These are phyloP conservation scores for Cytospora mali DNA, from an alignment of 2,329 filamentous ascomycete species.

Conservation along the genomic window DNA sequence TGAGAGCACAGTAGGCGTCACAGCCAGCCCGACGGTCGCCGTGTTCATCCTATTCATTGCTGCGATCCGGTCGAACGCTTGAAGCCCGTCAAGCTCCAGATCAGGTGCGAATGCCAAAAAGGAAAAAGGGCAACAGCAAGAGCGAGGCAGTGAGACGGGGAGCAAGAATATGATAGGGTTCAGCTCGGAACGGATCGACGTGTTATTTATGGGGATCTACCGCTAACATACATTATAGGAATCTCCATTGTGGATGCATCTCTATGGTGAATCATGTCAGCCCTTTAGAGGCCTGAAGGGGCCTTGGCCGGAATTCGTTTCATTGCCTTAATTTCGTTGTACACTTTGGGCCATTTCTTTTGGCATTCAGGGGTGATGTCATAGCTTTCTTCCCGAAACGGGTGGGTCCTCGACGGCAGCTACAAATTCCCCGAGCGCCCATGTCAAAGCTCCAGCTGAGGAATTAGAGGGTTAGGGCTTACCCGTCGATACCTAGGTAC, in stretches of 20 bases:
- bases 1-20: constrained; percentile 84
- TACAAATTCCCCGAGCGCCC: constrained; percentile 1
- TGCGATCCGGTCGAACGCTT: constrained; percentile 2
- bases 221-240: not conserved
- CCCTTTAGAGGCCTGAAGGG: not conserved
- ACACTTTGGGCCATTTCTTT: not conserved
- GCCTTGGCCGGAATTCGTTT: constrained; percentile 6
- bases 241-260: constrained; percentile 5
- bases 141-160: not conserved
- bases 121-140: not conserved
- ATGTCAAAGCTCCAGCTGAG: not conserved
- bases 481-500: not conserved
- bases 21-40: constrained; percentile 76
- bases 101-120: not conserved
- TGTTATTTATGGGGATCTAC: constrained; percentile 19
- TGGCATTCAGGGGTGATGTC: constrained; percentile 20
- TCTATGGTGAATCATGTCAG: constrained; percentile 4
- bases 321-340: constrained; percentile 22
- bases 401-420: not conserved
- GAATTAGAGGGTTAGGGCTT: not conserved
- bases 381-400: constrained; percentile 7
- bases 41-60: constrained; percentile 68
- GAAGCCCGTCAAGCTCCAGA: not conserved
- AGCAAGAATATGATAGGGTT: not conserved
- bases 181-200: not conserved